A percentile compares a stretch with the other conserved stretches of the same genome.
phyloP scores from a whole-genome alignment of 2,329 filamentous ascomycete species.

The Cadophora malorum region DNA sequence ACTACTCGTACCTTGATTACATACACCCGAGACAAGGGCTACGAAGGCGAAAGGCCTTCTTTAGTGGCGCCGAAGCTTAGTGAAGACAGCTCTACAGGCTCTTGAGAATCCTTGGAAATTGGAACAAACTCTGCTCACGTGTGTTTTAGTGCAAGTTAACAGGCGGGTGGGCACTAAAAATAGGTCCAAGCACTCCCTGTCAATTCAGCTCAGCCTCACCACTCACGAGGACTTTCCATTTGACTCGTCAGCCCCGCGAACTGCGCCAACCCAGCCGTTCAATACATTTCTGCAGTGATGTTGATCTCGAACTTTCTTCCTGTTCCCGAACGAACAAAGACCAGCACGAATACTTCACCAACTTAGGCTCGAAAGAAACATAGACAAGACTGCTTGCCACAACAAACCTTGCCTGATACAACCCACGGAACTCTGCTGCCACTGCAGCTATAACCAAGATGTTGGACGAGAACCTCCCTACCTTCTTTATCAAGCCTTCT shows the following conservation, averaged over 20 bases:
- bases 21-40: background rate
- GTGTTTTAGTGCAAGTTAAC: background rate
- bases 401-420: constrained; percentile 22
- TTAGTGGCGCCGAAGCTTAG: background rate
- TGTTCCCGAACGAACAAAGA: constrained; percentile 19
- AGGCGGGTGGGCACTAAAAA: constrained; percentile 3
- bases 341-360: constrained; percentile 16
- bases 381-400: constrained; percentile 18
- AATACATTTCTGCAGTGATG: constrained; percentile 16
- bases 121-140: background rate
- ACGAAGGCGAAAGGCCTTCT: background rate
- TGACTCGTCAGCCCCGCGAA: constrained; percentile 34
- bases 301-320: constrained; percentile 24
- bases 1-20: background rate
- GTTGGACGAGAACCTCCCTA: constrained; percentile 95
- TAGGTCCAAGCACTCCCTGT: background rate
- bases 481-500: constrained; percentile 59
- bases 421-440: constrained; percentile 25
- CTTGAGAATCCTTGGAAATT: background rate
- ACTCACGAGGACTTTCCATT: constrained; percentile 24
- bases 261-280: constrained; percentile 19
- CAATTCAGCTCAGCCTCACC: constrained; percentile 33
- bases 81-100: background rate
- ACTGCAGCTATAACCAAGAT: constrained; percentile 54
- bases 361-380: constrained; percentile 22